A percentile compares a stretch with the other conserved stretches of the same genome.
Evolutionary conservation across 306 rosid species (phyloP).

Genomic region (Pyrus pyrifolia): DNA sequence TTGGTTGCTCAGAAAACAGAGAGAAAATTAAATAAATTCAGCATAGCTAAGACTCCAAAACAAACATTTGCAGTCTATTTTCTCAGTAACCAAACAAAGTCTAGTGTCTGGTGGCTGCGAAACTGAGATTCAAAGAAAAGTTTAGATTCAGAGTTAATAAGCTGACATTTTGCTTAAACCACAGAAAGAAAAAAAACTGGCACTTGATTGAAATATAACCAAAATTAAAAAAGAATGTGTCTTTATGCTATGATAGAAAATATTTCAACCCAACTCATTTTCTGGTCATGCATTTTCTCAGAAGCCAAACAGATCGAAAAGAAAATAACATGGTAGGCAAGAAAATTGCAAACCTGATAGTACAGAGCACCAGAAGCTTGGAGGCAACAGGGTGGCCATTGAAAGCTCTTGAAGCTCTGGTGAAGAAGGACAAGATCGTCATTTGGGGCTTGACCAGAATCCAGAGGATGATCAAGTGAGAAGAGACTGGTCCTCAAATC

Average conservation of each 20-base stretch:
- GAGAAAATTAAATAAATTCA: neutral
- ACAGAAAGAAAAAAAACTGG: neutral
- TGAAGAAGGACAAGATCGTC: conserved; percentile 54
- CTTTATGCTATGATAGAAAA: neutral
- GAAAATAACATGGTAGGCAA: neutral
- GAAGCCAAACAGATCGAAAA: neutral
- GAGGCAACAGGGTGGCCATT: conserved; percentile 34
- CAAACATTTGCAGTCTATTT: neutral
- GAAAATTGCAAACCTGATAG: conserved; percentile 51
- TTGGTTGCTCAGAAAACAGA: neutral
- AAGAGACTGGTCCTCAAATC: neutral
- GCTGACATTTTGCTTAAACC: neutral
- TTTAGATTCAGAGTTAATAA: neutral
- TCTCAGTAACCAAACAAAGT: neutral
- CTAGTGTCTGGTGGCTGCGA: neutral
- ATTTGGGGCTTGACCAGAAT: conserved; percentile 14
- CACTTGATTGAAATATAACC: neutral
- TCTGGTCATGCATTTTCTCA: neutral
- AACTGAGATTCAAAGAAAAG: neutral
- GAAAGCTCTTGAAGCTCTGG: conserved; percentile 44
- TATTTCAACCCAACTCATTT: neutral
- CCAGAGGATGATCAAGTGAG: neutral
- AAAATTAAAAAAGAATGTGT: neutral
- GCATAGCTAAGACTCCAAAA: no score
- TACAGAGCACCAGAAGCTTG: conserved; percentile 54